These are phyloP conservation scores for Pseudogymnoascus sp. DNA, from an alignment of 2,329 filamentous ascomycete species.

Conservation along the genomic window DNA sequence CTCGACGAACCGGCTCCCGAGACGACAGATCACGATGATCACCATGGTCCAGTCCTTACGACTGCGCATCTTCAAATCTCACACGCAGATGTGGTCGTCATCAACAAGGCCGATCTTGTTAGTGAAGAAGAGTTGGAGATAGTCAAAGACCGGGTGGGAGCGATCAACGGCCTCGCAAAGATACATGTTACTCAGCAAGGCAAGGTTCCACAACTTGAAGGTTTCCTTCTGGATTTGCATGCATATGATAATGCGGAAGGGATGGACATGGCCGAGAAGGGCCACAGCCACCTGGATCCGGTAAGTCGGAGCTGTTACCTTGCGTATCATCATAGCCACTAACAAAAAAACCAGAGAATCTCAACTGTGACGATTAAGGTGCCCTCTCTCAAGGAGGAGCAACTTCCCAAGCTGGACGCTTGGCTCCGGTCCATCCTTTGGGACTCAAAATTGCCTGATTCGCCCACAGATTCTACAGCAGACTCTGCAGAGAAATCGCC, in stretches of 20 bases:
- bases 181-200: constrained; percentile 76
- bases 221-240: constrained; percentile 79
- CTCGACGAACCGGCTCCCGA: constrained; percentile 63
- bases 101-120: constrained; percentile 91
- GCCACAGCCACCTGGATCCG: constrained; percentile 85
- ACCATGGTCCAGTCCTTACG: constrained; percentile 63
- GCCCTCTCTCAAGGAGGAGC: constrained; percentile 45
- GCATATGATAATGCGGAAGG: constrained; percentile 75
- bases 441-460: constrained; percentile 56
- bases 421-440: constrained; percentile 82
- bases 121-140: constrained; percentile 55
- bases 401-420: constrained; percentile 59
- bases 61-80: constrained; percentile 95
- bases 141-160: constrained; percentile 62
- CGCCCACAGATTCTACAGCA: constrained; percentile 18
- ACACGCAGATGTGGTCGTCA: constrained; percentile 86
- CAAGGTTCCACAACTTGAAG: constrained; percentile 72
- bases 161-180: constrained; percentile 85
- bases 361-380: constrained; percentile 70
- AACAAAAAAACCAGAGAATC: constrained; percentile 55
- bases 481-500: constrained; percentile 26
- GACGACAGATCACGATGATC: constrained; percentile 41
- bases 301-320: constrained; percentile 38
- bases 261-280: constrained; percentile 61
- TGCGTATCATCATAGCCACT: neutral